phyloP scores from a whole-genome alignment of 2,329 filamentous ascomycete genomes.

The Penicillium polonicum region DNA sequence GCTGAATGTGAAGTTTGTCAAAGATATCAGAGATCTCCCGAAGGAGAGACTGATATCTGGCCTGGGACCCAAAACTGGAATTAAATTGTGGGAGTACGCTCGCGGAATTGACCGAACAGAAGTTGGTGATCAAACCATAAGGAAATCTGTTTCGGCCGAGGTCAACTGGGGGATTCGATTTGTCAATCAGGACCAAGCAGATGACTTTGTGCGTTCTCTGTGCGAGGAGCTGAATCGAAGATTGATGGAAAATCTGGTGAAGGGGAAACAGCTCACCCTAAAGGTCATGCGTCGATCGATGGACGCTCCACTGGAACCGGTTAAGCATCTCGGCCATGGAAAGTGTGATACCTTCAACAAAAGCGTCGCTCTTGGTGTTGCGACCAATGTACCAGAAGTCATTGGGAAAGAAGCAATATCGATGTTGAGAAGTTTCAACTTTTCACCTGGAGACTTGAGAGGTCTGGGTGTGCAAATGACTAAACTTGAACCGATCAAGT shows the following conservation, averaged over 20 bases:
- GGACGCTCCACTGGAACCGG: constrained; percentile 85
- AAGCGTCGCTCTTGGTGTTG: constrained; percentile 75
- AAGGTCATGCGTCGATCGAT: constrained; percentile 88
- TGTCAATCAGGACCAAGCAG: constrained; percentile 84
- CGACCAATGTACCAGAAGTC: constrained; percentile 70
- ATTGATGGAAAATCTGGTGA: constrained; percentile 78
- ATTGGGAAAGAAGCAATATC: constrained; percentile 82
- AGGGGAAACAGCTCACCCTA: constrained; percentile 83
- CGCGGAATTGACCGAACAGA: constrained; percentile 82
- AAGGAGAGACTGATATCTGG: constrained; percentile 71
- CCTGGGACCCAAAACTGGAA: constrained; percentile 88
- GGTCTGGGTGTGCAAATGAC: constrained; percentile 92
- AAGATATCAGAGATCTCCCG: constrained; percentile 73
- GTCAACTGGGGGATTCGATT: constrained; percentile 99
- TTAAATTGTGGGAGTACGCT: constrained; percentile 85
- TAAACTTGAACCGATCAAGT: constrained; percentile 78
- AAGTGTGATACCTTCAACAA: constrained; percentile 95
- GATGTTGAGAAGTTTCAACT: constrained; percentile 75
- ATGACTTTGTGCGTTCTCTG: constrained; percentile 83
- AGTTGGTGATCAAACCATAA: constrained; percentile 78
- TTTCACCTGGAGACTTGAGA: constrained; percentile 88
- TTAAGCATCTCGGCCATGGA: constrained; percentile 91
- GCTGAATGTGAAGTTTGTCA: constrained; percentile 76
- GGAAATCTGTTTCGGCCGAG: constrained; percentile 95
- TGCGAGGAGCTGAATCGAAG: constrained; percentile 81